phyloP scores from a whole-genome alignment of 208 protist species.

The Crithidia thermophila region DNA sequence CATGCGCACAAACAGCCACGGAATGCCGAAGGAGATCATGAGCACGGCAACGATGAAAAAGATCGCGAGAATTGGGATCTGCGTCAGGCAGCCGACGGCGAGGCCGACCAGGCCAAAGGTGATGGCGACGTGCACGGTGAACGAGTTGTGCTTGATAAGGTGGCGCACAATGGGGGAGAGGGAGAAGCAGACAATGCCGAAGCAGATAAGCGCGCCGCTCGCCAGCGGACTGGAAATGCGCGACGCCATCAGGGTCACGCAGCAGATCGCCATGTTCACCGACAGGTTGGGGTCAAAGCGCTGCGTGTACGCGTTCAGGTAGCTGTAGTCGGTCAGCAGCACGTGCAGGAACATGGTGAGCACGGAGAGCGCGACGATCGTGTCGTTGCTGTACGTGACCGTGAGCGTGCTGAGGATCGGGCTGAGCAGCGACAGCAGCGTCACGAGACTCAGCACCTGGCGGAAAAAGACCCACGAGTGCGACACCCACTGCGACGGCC shows the following conservation, averaged over 20 bases:
- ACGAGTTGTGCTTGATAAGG: conserved; percentile 57
- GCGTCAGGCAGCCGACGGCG: conserved; percentile 51
- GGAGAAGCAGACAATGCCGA: conserved; percentile 86
- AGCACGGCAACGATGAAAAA: conserved; percentile 57
- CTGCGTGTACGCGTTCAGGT: conserved; percentile 77
- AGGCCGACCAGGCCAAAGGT: conserved; percentile 70
- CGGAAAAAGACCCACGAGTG: conserved; percentile 53
- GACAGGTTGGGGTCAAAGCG: conserved; percentile 68
- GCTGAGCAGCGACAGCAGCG: conserved; percentile 70
- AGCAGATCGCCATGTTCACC: conserved; percentile 86
- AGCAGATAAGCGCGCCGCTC: conserved; percentile 78
- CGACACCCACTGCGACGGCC: conserved; percentile 32
- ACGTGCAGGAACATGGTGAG: conserved; percentile 83
- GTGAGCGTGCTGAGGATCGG: conserved; percentile 87
- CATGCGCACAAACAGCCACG: conserved; percentile 75
- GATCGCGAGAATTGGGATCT: conserved; percentile 61
- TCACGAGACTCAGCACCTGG: conserved; percentile 58
- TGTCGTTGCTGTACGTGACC: conserved; percentile 87
- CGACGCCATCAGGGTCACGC: conserved; percentile 84
- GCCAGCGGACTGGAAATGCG: conserved; percentile 68
- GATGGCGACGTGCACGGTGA: conserved; percentile 65
- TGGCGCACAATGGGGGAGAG: conserved; percentile 82
- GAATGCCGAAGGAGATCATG: conserved; percentile 75
- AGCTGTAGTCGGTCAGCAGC: conserved; percentile 85
- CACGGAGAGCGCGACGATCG: conserved; percentile 86